A percentile compares a stretch with the other conserved stretches of the same genome.
Conservation (phyloP, 495 filamentous ascomycete species). For the Annulohypoxylon bovei region DNA sequence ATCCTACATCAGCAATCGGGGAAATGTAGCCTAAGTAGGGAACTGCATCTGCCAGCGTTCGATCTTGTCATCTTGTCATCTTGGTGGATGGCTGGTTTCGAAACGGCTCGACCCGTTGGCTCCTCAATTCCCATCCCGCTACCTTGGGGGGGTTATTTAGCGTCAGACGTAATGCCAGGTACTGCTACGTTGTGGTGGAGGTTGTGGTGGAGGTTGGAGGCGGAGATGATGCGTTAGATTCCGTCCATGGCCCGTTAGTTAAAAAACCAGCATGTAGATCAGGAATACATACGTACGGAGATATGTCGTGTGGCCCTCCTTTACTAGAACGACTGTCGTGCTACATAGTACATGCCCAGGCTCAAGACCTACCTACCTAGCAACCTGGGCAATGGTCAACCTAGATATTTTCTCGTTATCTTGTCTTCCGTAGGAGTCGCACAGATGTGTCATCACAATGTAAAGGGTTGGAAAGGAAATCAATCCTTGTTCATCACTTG, state of each 20-base stretch:
- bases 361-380: not conserved
- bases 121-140: constrained; percentile 36
- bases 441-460: constrained; percentile 37
- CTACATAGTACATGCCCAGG: constrained; percentile 15
- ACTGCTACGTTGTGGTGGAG: constrained; percentile 37
- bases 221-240: constrained; percentile 34
- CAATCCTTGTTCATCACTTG: constrained; percentile 37
- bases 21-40: constrained; percentile 40
- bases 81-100: constrained; percentile 28
- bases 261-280: not conserved
- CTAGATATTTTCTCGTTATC: constrained; percentile 29
- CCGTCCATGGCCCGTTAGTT: constrained; percentile 18
- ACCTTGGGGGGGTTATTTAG: constrained; percentile 20
- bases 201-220: constrained; percentile 29
- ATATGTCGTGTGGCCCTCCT: constrained; percentile 15
- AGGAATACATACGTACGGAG: constrained; percentile 7
- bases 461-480: constrained; percentile 37
- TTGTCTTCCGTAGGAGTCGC: constrained; percentile 31
- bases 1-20: constrained; percentile 37
- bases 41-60: constrained; percentile 34
- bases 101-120: constrained; percentile 42
- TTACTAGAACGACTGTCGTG: constrained; percentile 31
- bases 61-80: constrained; percentile 27
- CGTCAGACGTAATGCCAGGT: constrained; percentile 41
- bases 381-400: not conserved